Base-by-base conservation (phyloP, 2,329 filamentous ascomycete genomes). In the Colletotrichum eleusines region DNA sequence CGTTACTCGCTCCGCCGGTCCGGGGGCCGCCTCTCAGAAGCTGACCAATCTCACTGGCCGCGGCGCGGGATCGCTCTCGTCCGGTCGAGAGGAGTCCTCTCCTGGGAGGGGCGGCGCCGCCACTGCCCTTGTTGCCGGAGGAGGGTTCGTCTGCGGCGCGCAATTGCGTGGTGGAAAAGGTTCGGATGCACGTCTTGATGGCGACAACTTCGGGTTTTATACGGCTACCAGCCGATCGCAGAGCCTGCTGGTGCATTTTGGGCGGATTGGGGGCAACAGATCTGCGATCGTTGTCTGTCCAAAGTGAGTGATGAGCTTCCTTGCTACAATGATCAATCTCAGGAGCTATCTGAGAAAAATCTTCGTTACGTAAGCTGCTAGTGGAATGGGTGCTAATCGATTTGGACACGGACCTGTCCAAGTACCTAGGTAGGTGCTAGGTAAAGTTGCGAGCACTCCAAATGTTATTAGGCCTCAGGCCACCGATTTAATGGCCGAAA, bases 101-200 rank as follows among this genome's bases (percentile, higher is more conserved):
- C 28, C 42, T 31, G 23, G 31, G 31, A 31, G 61, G 61, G 35
- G 60, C 44, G 26, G 48, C 58, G 33, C 66, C 63, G 44, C 48
- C 73, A 42, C 57, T 57, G 55, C 46, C 63, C 42, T 63, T 67
- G 40, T 68, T 64, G 31, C 16, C 11, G 53, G 33, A 38, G 59
- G 72, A 66, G 67, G 63, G 68, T 62, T 72, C 64, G 64, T 81
- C 78, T 71, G 77, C 77, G 64, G 75, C 74, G 58, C 77, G 75
- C 72, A 77, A 75, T 75, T 79, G 79, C 26, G 81, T 79, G 51
- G 81, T 83, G 58, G 82, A 83, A 74, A 83, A 81, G 67, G 78
- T 75, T 54, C 78, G 79, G 65, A 80, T 76, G 73, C 78, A 82
- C 50, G 70, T 77, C 74, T 72, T 77, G 54, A 81, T 70, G 44